Evolutionary conservation across 352 stramenopile genomes (phyloP).

Genomic region (Pythium brachiatum): DNA sequence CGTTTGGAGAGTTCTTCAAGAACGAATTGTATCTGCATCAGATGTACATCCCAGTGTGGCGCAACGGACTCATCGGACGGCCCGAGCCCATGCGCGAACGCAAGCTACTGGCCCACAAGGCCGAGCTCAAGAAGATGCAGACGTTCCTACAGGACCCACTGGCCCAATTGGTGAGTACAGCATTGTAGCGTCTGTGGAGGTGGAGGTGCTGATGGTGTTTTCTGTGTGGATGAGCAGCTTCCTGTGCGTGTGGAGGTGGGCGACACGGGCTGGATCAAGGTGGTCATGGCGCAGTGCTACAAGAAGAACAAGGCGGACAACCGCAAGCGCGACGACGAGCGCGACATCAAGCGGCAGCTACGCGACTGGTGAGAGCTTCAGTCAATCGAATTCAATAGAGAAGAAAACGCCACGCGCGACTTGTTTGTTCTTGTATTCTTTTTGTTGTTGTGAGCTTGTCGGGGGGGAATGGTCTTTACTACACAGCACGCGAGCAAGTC

Average conservation of each 20-base stretch:
- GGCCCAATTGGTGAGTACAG: constrained; percentile 60
- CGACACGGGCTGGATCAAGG: constrained; percentile 82
- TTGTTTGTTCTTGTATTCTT: constrained; percentile 2
- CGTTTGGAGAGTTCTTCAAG: constrained; percentile 75
- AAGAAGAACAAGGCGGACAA: constrained; percentile 68
- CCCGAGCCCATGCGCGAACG: constrained; percentile 65
- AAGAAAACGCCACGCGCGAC: background rate
- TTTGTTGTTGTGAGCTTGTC: background rate
- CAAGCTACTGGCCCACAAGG: constrained; percentile 71
- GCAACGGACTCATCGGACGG: constrained; percentile 67
- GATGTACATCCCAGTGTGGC: constrained; percentile 82
- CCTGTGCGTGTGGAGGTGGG: constrained; percentile 70
- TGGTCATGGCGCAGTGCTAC: constrained; percentile 71
- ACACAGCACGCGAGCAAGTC: background rate
- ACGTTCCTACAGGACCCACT: constrained; percentile 58
- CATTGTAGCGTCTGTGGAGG: too few relatives aligned
- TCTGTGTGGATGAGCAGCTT: constrained; percentile 35
- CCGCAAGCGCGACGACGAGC: constrained; percentile 68
- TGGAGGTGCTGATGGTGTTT: background rate
- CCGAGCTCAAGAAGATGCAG: constrained; percentile 77
- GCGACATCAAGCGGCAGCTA: constrained; percentile 71
- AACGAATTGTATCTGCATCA: constrained; percentile 75
- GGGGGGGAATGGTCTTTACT: background rate
- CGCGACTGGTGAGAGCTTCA: constrained; percentile 56
- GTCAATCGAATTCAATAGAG: background rate